Conservation (phyloP, 345 rosid species). For the Citrus hindsii region DNA sequence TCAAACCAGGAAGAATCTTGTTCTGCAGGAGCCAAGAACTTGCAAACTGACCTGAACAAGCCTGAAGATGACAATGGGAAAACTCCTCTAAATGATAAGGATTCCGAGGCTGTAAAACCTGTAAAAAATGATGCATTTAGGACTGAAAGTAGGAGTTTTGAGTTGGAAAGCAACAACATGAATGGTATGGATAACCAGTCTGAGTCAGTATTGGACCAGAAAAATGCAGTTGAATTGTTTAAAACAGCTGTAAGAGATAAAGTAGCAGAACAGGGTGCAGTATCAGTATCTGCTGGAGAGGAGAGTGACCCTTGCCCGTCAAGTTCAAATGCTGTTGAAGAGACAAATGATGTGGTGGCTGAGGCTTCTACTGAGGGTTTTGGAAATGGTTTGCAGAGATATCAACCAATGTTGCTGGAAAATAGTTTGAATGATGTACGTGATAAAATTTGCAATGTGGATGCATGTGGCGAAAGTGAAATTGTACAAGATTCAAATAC, state of each 20-base stretch:
- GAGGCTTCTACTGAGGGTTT: slow-evolving; percentile 26
- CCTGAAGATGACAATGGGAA: slow-evolving; percentile 34
- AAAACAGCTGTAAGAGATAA: slow-evolving; percentile 25
- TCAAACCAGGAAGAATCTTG: slow-evolving; percentile 33
- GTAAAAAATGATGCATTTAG: slow-evolving; percentile 27
- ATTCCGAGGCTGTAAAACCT: slow-evolving; percentile 27
- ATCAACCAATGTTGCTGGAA: slow-evolving; percentile 21
- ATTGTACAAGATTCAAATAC: slow-evolving; percentile 32
- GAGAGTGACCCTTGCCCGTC: slow-evolving; percentile 24
- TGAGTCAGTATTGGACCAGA: slow-evolving; percentile 21
- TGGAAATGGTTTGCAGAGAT: slow-evolving; percentile 20
- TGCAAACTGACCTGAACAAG: slow-evolving; percentile 31
- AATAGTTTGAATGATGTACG: neutral
- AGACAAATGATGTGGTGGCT: slow-evolving; percentile 18
- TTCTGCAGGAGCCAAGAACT: slow-evolving; percentile 14
- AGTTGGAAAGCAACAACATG: slow-evolving; percentile 19
- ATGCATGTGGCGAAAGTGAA: slow-evolving; percentile 23
- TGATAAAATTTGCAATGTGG: slow-evolving; percentile 11
- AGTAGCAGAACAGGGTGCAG: slow-evolving; percentile 12
- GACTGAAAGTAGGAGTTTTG: slow-evolving; percentile 13
- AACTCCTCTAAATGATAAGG: slow-evolving; percentile 20
- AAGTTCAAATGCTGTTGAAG: slow-evolving; percentile 23
- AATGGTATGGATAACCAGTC: slow-evolving; percentile 27
- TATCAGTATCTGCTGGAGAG: slow-evolving; percentile 17
- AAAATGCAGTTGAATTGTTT: slow-evolving; percentile 26